Percentiles rank a stretch among this genome's conserved stretches.
Conservation (phyloP, 257 asterid species). For the Nicotiana benthamiana region DNA sequence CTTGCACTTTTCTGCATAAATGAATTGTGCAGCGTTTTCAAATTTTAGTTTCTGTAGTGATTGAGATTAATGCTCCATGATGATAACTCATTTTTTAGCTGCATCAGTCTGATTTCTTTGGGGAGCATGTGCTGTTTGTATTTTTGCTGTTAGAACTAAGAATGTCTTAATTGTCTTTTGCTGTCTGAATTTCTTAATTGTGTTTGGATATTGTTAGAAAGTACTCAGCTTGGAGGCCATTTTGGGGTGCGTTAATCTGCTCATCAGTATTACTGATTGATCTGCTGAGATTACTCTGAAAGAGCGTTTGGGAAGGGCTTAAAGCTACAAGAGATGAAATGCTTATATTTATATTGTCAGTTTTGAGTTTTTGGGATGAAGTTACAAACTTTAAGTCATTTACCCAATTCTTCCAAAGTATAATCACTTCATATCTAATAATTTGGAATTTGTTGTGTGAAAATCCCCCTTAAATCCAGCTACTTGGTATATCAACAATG, state of each 20-base stretch:
- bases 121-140: neutral
- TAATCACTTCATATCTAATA: neutral
- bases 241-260: neutral
- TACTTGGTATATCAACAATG: neutral
- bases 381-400: neutral
- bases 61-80: neutral
- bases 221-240: neutral
- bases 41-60: neutral
- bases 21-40: neutral
- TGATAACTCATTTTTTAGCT: neutral
- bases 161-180: no score
- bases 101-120: neutral
- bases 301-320: neutral
- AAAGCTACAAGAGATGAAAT: neutral
- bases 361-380: neutral
- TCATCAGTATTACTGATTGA: no score
- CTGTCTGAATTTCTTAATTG: no score
- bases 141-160: no score
- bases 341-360: no score
- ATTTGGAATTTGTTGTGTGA: no score
- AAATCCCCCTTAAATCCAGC: neutral
- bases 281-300: no score
- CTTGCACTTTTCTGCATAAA: neutral
- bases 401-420: neutral
- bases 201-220: neutral